Percentiles rank a stretch among this genome's conserved stretches.
phyloP scores from a whole-genome alignment of 257 asterid genomes.

The Solanum neorickii region DNA sequence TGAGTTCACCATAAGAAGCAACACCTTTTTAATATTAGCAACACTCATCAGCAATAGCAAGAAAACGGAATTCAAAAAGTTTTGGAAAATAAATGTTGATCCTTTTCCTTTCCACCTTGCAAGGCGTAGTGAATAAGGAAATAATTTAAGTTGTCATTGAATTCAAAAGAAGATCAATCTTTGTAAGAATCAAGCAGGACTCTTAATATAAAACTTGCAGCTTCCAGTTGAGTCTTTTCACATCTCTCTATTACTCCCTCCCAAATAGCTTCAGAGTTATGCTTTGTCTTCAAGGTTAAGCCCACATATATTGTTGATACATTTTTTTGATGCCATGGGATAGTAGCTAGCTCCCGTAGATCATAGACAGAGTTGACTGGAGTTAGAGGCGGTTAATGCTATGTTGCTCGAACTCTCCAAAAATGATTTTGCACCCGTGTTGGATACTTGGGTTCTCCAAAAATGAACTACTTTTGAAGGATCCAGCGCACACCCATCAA shows the following conservation, averaged over 20 bases:
- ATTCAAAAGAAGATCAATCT: background rate
- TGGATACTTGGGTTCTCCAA: background rate
- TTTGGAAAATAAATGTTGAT: background rate
- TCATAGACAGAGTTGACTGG: background rate
- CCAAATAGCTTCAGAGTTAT: background rate
- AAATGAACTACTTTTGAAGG: background rate
- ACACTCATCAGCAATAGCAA: background rate
- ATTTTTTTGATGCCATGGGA: background rate
- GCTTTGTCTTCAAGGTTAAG: background rate
- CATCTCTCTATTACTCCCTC: background rate
- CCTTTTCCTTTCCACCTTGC: background rate
- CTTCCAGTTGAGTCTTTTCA: background rate
- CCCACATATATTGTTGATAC: background rate
- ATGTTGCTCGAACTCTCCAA: background rate
- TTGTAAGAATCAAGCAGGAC: background rate
- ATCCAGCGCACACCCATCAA: background rate
- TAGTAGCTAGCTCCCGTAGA: background rate
- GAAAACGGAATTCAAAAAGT: background rate
- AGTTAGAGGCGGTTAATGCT: background rate
- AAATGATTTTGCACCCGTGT: background rate
- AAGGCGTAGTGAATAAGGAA: background rate
- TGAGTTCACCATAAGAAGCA: conserved; percentile 2
- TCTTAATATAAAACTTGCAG: background rate
- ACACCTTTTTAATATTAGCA: background rate
- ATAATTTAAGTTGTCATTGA: background rate